phyloP scores from a whole-genome alignment of 495 filamentous ascomycete species.

The Aspergillus indologenus region DNA sequence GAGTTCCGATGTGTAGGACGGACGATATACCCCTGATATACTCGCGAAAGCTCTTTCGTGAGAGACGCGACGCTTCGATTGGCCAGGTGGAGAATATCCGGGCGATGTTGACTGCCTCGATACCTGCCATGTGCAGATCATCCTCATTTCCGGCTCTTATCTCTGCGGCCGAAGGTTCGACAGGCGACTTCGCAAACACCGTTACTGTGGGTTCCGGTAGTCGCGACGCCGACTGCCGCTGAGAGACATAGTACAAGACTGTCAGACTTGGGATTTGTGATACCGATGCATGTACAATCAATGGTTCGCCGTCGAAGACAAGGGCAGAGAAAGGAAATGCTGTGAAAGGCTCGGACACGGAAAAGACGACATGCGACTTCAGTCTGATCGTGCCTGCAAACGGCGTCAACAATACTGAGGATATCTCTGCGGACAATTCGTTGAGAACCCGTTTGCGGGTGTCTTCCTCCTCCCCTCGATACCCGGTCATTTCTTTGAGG shows the following conservation, averaged over 20 bases:
- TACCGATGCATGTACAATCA: neutral
- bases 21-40: neutral
- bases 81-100: slow-evolving; percentile 3
- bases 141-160: neutral
- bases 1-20: neutral
- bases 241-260: neutral
- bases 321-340: neutral
- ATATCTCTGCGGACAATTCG: neutral
- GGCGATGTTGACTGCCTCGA: slow-evolving; percentile 3
- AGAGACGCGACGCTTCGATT: neutral
- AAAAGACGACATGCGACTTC: neutral
- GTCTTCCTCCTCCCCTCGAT: neutral
- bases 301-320: neutral
- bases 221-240: neutral
- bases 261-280: slow-evolving; percentile 2
- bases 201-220: neutral
- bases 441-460: neutral
- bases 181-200: neutral
- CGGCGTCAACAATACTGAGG: neutral
- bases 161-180: neutral
- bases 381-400: neutral
- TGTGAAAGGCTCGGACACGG: neutral
- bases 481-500: neutral
- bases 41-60: neutral
- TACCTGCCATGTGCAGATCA: slow-evolving; percentile 1